These are phyloP conservation scores for Leptographium lundbergii DNA, from an alignment of 2,329 filamentous ascomycete species.

Conservation along the genomic window DNA sequence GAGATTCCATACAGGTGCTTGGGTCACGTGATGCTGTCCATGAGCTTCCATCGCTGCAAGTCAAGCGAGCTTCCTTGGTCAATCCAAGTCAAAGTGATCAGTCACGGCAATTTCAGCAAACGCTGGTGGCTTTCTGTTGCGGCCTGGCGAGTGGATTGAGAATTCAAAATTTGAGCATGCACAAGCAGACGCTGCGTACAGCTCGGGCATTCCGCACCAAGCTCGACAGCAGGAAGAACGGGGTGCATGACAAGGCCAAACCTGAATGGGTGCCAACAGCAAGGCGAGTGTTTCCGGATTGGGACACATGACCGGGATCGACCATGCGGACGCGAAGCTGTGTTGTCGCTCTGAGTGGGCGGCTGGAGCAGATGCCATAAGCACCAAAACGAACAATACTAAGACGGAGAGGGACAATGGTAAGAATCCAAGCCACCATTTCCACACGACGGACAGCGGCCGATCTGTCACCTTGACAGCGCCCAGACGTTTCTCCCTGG, in stretches of 20 bases:
- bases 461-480: neutral
- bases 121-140: neutral
- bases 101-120: neutral
- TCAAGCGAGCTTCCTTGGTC: neutral
- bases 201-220: neutral
- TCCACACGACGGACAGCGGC: neutral
- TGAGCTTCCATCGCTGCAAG: neutral
- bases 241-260: neutral
- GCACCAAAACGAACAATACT: slow-evolving; percentile 5
- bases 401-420: slow-evolving; percentile 3
- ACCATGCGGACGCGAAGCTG: neutral
- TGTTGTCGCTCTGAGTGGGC: neutral
- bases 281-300: neutral
- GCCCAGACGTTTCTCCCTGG: neutral
- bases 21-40: too few species aligned
- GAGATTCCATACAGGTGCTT: neutral
- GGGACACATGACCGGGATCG: neutral
- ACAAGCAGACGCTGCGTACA: neutral
- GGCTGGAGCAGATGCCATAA: neutral
- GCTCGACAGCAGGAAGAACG: neutral
- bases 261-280: neutral
- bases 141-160: neutral
- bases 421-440: neutral
- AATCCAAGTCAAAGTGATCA: neutral
- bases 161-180: neutral